These are phyloP conservation scores for Camellia oleifera DNA, from an alignment of 179 eudicot species.

Conservation along the genomic window DNA sequence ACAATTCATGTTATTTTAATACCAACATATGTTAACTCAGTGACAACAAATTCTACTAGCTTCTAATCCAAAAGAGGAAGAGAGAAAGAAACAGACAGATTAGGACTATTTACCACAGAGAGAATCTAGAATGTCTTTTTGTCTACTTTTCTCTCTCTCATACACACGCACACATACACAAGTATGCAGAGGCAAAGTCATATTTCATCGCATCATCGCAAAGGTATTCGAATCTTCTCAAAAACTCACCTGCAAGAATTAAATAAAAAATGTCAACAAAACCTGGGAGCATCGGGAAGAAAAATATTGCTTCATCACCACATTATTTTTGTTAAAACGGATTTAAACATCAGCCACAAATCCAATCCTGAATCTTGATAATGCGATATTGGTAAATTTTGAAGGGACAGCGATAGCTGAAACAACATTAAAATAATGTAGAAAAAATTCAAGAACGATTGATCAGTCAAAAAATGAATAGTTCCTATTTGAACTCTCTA, in stretches of 20 bases:
- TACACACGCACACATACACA: neutral
- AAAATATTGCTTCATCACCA: neutral
- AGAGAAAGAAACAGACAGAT: neutral
- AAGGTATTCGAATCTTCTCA: constrained; percentile 10
- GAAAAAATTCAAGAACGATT: no score
- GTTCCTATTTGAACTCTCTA: no score
- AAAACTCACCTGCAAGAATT: constrained; percentile 19
- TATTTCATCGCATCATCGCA: neutral
- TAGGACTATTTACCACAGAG: constrained; percentile 2
- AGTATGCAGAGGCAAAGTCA: neutral
- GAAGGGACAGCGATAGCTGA: neutral
- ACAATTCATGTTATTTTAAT: neutral
- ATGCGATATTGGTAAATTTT: neutral
- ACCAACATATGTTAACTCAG: neutral
- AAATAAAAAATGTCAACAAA: neutral
- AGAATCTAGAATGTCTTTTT: neutral
- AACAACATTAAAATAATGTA: neutral
- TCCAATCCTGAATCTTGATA: neutral
- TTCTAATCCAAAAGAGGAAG: neutral
- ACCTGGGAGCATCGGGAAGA: neutral
- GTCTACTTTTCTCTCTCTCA: neutral
- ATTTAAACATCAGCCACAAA: constrained; percentile 2
- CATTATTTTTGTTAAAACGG: neutral
- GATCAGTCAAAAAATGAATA: no score
- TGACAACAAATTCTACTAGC: neutral